A percentile compares a stretch with the other conserved stretches of the same genome.
phyloP scores from a whole-genome alignment of 768 basidiomycete genomes.

The Kwoniella mangroviensis region DNA sequence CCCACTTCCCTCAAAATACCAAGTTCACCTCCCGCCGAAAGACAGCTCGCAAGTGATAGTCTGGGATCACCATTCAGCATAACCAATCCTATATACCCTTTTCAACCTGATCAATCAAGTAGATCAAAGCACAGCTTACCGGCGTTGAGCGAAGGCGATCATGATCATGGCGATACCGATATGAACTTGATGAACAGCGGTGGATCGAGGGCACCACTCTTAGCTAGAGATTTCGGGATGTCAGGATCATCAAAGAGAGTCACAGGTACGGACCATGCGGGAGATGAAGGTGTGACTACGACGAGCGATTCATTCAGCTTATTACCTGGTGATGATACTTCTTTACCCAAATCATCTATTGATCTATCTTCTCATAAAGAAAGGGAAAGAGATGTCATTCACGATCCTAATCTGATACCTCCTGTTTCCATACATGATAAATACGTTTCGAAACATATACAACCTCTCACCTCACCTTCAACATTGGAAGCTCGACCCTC shows the following conservation, averaged over 20 bases:
- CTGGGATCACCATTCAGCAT: slow-evolving; percentile 27
- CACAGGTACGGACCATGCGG: too few species aligned
- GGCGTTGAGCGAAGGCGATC: slow-evolving; percentile 1
- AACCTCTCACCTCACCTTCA: slow-evolving; percentile 22
- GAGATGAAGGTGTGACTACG: background rate
- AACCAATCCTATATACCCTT: background rate
- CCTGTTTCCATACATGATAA: slow-evolving; percentile 38
- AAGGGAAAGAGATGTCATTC: background rate
- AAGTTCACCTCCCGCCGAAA: slow-evolving; percentile 1
- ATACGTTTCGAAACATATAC: slow-evolving; percentile 39
- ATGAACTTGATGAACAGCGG: slow-evolving; percentile 2
- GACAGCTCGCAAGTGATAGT: background rate
- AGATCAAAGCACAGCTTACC: slow-evolving; percentile 11
- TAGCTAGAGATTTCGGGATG: slow-evolving; percentile 24
- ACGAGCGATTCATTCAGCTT: slow-evolving; percentile 21
- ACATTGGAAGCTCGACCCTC: slow-evolving; percentile 15
- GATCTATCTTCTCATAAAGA: background rate
- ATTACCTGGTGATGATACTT: slow-evolving; percentile 15
- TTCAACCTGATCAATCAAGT: background rate
- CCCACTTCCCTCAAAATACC: background rate
- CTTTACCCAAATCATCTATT: slow-evolving; percentile 13
- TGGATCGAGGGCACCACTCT: slow-evolving; percentile 11
- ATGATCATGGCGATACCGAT: background rate
- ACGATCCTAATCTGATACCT: slow-evolving; percentile 27
- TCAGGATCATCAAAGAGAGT: background rate